Evolutionary conservation across 2,329 filamentous ascomycete genomes (phyloP), one percentile per base, ranked within the genome.

Genomic region (Calonectria henricotiae): DNA sequence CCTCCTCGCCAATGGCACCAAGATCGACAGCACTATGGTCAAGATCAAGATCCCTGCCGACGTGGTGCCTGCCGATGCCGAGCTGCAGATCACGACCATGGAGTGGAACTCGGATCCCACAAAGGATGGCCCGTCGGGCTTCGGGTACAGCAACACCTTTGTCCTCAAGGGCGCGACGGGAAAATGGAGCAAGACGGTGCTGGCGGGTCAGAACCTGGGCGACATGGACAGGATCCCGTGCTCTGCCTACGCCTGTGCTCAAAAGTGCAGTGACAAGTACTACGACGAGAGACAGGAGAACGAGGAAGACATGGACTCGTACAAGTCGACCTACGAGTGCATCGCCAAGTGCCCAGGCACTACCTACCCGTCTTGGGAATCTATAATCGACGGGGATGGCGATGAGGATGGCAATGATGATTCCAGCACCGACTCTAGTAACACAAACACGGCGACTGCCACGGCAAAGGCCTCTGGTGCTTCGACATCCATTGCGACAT

Each of bases 211-310:
- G 35, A n/a, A 4, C 1, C 3, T 63, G 20, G 43, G 61, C 8
- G 20, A 49, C 20, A 49, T 49, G 61, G 61, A 63, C 8, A 9
- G 2, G 1, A 25, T 49, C 20, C 61, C 61, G 15, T 63, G 61
- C 32, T 63, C 61, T 27, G 61, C 61, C 8, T 49, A 51, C n/a
- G 46, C n/a, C 11, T 63, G 61, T 25, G 44, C 44, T 25, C 43
- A 44, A n/a, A 51, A 63, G 61, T 63, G 61, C 30, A 63, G 44
- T 32, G 61, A 63, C 61, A 63, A 63, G 44, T 63, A 63, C 44
- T 63, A 63, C 30, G 35, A 39, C 32, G 43, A 63, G 44, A 49
- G 43, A 32, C 27, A 47, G 41, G 47, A 62, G 41, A 63, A 63
- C 43, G 23, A 63, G 44, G 7, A 63, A 5, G 61, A 63, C 23